These are phyloP conservation scores for Phytophthora lateralis DNA, from an alignment of 352 stramenopile species.

Conservation along the genomic window DNA sequence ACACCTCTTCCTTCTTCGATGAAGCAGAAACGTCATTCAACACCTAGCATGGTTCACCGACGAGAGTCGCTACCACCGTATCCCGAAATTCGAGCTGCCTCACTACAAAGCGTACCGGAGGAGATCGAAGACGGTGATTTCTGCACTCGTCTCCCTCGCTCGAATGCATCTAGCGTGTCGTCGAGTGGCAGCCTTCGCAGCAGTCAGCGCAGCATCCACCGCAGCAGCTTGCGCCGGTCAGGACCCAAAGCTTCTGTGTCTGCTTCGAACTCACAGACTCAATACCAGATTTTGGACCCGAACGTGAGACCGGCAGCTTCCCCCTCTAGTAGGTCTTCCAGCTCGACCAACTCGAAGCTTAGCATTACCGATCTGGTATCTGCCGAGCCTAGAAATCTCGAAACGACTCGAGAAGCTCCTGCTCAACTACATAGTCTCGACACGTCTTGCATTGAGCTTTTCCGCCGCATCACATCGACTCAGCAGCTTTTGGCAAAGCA, in stretches of 20 bases:
- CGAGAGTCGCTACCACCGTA: constrained; percentile 29
- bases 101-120: constrained; percentile 49
- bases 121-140: constrained; percentile 54
- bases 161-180: constrained; percentile 32
- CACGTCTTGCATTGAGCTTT: constrained; percentile 54
- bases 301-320: constrained; percentile 27
- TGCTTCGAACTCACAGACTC: constrained; percentile 18
- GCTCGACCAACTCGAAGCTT: constrained; percentile 25
- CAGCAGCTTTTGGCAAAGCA: constrained; percentile 70
- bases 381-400: constrained; percentile 10
- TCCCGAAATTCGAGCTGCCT: constrained; percentile 38
- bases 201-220: constrained; percentile 9
- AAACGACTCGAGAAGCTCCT: constrained; percentile 11
- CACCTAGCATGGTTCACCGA: constrained; percentile 8
- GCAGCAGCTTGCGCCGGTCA: constrained; percentile 23
- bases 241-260: constrained; percentile 9
- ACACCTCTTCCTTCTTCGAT: constrained; percentile 8
- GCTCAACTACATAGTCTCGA: constrained; percentile 28
- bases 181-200: constrained; percentile 17
- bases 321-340: constrained; percentile 11
- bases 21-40: constrained; percentile 36
- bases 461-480: constrained; percentile 66
- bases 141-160: constrained; percentile 22
- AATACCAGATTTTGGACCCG: constrained; percentile 43
- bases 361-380: constrained; percentile 38